Evolutionary conservation across 345 rosid genomes (phyloP).

Genomic region (Camelina neglecta): DNA sequence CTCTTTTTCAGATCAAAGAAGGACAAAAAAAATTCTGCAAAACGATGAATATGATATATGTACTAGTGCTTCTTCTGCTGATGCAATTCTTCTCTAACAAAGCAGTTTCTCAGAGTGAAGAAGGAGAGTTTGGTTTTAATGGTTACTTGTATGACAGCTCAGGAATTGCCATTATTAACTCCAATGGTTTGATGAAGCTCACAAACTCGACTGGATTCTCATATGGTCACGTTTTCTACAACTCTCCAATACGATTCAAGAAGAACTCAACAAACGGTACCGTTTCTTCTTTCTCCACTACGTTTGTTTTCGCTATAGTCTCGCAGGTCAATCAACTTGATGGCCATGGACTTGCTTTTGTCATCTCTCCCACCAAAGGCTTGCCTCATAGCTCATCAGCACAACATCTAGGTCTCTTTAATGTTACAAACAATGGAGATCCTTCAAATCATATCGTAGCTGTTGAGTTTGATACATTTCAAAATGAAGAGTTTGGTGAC

Average conservation of each 20-base stretch:
- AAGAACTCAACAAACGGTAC: constrained; percentile 43
- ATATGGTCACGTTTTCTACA: constrained; percentile 74
- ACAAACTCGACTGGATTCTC: constrained; percentile 44
- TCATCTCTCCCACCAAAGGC: constrained; percentile 54
- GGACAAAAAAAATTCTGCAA: background rate
- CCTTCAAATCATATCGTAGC: constrained; percentile 64
- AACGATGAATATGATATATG: background rate
- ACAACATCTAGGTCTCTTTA: constrained; percentile 63
- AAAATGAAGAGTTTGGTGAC: constrained; percentile 54
- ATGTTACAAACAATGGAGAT: constrained; percentile 49
- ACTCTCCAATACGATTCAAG: constrained; percentile 60
- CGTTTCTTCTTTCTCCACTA: constrained; percentile 69
- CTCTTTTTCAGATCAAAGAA: background rate
- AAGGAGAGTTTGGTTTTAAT: constrained; percentile 32
- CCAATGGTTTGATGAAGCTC: constrained; percentile 56
- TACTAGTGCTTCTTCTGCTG: background rate
- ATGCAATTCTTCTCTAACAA: background rate
- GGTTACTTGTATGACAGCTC: background rate
- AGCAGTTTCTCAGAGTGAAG: constrained; percentile 8
- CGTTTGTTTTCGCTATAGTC: constrained; percentile 69
- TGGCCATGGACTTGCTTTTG: constrained; percentile 73
- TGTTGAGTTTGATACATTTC: constrained; percentile 73
- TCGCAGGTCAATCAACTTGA: constrained; percentile 49
- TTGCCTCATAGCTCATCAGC: constrained; percentile 45
- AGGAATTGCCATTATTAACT: constrained; percentile 54